Conservation (phyloP, 176 grass and related monocot genomes). For the Calamus simplicifolius region DNA sequence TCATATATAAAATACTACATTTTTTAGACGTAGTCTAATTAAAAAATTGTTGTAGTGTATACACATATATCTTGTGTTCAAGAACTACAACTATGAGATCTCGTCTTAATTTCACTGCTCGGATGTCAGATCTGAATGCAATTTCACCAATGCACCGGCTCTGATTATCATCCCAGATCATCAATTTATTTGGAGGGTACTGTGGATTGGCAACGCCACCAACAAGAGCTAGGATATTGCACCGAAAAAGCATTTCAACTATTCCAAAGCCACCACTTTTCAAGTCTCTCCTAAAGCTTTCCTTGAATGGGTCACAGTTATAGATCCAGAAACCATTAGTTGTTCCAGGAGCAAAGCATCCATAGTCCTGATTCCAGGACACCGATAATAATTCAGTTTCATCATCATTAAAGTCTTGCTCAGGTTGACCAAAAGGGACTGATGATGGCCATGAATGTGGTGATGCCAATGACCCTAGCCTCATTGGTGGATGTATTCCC, state of each 20-base stretch:
- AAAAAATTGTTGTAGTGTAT: too few species aligned
- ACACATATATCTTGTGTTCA: slow-evolving; percentile 80
- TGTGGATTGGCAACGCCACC: slow-evolving; percentile 54
- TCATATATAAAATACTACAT: too few species aligned
- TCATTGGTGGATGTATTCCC: slow-evolving; percentile 22
- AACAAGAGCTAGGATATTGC: slow-evolving; percentile 89
- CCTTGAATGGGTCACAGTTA: slow-evolving; percentile 72
- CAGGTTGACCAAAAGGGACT: slow-evolving; percentile 22
- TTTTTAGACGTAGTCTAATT: too few species aligned
- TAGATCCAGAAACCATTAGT: slow-evolving; percentile 82
- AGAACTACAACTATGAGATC: slow-evolving; percentile 84
- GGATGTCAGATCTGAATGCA: slow-evolving; percentile 65
- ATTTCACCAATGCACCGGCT: slow-evolving; percentile 80
- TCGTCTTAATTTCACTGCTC: slow-evolving; percentile 51
- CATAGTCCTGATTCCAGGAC: slow-evolving; percentile 85
- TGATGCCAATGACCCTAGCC: slow-evolving; percentile 33
- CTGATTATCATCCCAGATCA: slow-evolving; percentile 94
- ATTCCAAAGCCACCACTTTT: slow-evolving; percentile 80
- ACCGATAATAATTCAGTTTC: slow-evolving; percentile 58
- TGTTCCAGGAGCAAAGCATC: slow-evolving; percentile 72
- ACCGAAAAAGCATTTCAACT: slow-evolving; percentile 84
- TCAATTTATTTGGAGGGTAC: slow-evolving; percentile 81
- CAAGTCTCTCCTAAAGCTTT: slow-evolving; percentile 85
- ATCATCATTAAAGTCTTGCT: slow-evolving; percentile 25
- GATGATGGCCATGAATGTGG: slow-evolving; percentile 29